A percentile compares a stretch with the other conserved stretches of the same genome.
phyloP scores from a whole-genome alignment of 2,329 filamentous ascomycete species.

The Gnomoniopsis smithogilvyi region DNA sequence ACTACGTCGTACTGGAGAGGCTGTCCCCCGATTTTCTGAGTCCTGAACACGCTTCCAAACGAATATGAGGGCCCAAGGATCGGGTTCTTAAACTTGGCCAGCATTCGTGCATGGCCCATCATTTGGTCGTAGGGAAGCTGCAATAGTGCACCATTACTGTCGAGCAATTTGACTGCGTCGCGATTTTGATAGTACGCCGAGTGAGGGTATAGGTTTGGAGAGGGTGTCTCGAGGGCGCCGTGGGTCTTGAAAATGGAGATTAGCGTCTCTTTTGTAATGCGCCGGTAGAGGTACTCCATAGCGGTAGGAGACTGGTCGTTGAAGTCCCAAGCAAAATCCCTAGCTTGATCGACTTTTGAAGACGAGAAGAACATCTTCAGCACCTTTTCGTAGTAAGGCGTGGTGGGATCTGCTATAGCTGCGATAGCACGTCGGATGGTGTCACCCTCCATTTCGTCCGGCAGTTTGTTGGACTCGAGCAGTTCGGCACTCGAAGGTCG shows the following conservation, averaged over 20 bases:
- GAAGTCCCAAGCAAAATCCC: constrained; percentile 78
- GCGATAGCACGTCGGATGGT: constrained; percentile 80
- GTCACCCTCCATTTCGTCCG: constrained; percentile 89
- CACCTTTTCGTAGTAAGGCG: constrained; percentile 87
- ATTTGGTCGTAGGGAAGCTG: constrained; percentile 95
- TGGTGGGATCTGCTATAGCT: constrained; percentile 75
- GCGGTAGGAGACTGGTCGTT: constrained; percentile 50
- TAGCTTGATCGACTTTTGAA: constrained; percentile 71
- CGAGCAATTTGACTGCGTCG: constrained; percentile 76
- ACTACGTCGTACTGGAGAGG: constrained; percentile 83
- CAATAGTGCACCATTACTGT: constrained; percentile 79
- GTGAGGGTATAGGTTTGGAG: constrained; percentile 75
- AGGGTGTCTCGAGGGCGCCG: constrained; percentile 77
- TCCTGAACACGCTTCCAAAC: constrained; percentile 85
- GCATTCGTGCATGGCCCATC: constrained; percentile 78
- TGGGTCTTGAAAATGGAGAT: constrained; percentile 81
- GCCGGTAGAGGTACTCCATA: constrained; percentile 66
- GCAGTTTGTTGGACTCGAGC: constrained; percentile 80
- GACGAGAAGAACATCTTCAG: constrained; percentile 75
- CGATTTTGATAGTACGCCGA: constrained; percentile 74
- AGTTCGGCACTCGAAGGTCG: constrained; percentile 81
- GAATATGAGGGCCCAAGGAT: constrained; percentile 74
- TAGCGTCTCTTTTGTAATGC: constrained; percentile 71
- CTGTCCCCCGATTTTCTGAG: constrained; percentile 73
- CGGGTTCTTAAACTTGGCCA: constrained; percentile 67